A percentile compares a stretch with the other conserved stretches of the same genome.
Conservation (phyloP, 768 basidiomycete species). For the Suillus occidentalis region DNA sequence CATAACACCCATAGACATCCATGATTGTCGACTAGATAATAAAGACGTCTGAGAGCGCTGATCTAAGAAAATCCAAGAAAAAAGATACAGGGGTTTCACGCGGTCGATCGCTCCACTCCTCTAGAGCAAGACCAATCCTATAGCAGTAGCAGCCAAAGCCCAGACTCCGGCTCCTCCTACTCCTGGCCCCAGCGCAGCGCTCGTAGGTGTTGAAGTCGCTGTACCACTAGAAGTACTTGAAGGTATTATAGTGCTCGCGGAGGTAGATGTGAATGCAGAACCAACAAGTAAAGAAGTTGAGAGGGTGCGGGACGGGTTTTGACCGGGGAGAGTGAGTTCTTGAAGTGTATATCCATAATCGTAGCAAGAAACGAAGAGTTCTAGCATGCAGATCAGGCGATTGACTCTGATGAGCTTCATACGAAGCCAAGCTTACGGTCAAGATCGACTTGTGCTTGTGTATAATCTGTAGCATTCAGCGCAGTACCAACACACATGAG, state of each 20-base stretch:
- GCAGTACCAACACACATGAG: slow-evolving; percentile 38
- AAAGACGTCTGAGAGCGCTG: no score
- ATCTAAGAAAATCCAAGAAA: not conserved
- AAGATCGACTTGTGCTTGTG: slow-evolving; percentile 29
- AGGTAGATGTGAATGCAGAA: not conserved
- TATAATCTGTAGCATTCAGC: slow-evolving; percentile 26
- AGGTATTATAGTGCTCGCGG: not conserved
- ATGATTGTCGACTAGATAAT: not conserved
- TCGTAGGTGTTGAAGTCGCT: not conserved
- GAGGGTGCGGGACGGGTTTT: slow-evolving; percentile 15
- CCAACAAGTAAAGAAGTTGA: not conserved
- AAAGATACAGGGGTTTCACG: not conserved
- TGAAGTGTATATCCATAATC: slow-evolving; percentile 26
- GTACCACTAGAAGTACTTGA: not conserved
- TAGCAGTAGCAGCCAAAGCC: not conserved
- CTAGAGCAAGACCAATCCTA: not conserved
- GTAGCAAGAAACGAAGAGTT: slow-evolving; percentile 26
- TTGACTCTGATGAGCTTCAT: not conserved
- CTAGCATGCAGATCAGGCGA: slow-evolving; percentile 8
- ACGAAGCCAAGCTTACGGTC: slow-evolving; percentile 31
- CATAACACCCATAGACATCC: not conserved
- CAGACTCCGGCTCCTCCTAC: not conserved
- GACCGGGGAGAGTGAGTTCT: slow-evolving; percentile 25
- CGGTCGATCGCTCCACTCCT: not conserved
- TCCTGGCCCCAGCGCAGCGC: not conserved